These are phyloP conservation scores for Lyophyllum shimeji DNA, from an alignment of 768 basidiomycete genomes.

Conservation along the genomic window DNA sequence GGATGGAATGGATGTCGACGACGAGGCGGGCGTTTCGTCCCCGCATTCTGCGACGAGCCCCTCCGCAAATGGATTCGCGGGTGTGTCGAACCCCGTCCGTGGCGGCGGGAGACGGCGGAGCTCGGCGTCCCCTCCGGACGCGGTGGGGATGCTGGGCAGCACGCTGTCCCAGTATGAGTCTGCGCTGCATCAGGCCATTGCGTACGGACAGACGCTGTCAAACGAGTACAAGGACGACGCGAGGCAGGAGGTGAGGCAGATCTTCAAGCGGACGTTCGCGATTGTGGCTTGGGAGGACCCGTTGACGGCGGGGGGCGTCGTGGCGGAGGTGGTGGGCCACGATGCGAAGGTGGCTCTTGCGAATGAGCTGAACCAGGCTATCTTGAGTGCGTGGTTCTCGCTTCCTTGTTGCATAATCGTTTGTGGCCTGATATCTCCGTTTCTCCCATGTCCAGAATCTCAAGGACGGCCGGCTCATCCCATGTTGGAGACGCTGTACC, in stretches of 20 bases:
- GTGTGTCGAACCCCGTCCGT: constrained; percentile 17
- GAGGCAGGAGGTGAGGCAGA: constrained; percentile 60
- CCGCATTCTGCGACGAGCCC: constrained; percentile 14
- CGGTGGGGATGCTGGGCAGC: constrained; percentile 17
- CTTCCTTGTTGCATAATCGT: background rate
- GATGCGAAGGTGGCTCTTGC: constrained; percentile 65
- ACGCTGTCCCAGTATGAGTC: constrained; percentile 44
- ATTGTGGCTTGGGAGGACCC: constrained; percentile 83
- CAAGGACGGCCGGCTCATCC: constrained; percentile 74
- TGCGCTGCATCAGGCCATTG: constrained; percentile 63
- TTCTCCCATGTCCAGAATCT: constrained; percentile 50
- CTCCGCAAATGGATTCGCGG: constrained; percentile 24
- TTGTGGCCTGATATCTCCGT: background rate
- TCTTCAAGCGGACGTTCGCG: constrained; percentile 74
- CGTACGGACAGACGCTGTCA: constrained; percentile 72
- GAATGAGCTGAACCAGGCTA: constrained; percentile 78
- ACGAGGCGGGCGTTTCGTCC: constrained; percentile 28
- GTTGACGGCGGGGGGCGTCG: constrained; percentile 59
- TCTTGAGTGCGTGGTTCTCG: constrained; percentile 59
- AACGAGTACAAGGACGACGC: constrained; percentile 65
- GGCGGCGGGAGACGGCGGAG: constrained; percentile 6
- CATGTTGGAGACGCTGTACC: constrained; percentile 73
- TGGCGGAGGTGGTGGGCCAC: constrained; percentile 67
- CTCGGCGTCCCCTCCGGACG: constrained; percentile 7
- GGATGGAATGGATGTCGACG: constrained; percentile 56